These are phyloP conservation scores for Cladophialophora yegresii DNA, from an alignment of 2,329 filamentous ascomycete species.

Conservation along the genomic window DNA sequence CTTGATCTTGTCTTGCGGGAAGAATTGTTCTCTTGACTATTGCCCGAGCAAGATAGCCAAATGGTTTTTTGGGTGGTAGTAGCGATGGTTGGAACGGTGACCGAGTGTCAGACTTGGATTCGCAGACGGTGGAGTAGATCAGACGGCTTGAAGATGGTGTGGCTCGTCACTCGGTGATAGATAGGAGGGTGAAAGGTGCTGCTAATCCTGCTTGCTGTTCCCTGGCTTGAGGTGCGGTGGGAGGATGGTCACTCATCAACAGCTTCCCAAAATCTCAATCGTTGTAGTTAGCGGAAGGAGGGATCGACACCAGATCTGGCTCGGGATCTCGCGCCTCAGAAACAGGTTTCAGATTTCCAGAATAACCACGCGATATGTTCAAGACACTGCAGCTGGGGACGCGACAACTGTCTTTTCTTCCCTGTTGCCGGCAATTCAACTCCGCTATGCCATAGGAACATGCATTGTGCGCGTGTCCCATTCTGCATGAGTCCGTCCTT, in stretches of 20 bases:
- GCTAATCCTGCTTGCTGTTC: not conserved
- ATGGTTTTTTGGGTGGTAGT: not conserved
- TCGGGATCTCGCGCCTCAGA: conserved; percentile 1
- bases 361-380: not conserved
- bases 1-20: not conserved
- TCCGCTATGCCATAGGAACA: not conserved
- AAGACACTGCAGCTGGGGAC: not conserved
- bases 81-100: not conserved
- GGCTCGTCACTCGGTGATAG: not conserved
- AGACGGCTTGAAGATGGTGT: not conserved
- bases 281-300: conserved; percentile 1
- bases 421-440: not conserved
- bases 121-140: not conserved
- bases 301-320: conserved; percentile 9
- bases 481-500: not conserved
- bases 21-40: not conserved
- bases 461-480: conserved; percentile 1
- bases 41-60: not conserved
- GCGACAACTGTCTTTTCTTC: not conserved
- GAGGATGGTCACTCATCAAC: not conserved
- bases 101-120: not conserved
- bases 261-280: not conserved
- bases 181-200: not conserved
- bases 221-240: not conserved
- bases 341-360: not conserved